Conservation (phyloP, 75 land plant species). For the Pinus taeda region DNA sequence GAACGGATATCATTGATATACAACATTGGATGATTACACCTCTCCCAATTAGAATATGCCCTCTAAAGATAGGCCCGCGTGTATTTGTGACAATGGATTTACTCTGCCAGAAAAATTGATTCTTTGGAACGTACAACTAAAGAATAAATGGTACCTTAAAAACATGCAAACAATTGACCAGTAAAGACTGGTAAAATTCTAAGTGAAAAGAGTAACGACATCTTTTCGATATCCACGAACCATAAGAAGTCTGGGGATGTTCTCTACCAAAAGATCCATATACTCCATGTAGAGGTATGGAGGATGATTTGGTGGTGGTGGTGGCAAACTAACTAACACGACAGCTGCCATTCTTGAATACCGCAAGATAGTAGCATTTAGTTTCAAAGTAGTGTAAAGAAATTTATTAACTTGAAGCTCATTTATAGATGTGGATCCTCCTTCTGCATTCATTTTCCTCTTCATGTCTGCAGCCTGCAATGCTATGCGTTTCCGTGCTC, state of each 20-base stretch:
- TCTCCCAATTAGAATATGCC: too few relatives aligned
- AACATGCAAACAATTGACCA: too few relatives aligned
- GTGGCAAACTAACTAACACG: slow-evolving; percentile 95
- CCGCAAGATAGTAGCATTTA: slow-evolving; percentile 90
- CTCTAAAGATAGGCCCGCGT: too few relatives aligned
- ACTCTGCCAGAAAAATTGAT: too few relatives aligned
- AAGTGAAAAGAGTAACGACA: slow-evolving; percentile 95
- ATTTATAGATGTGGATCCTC: slow-evolving; percentile 45
- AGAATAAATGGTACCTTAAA: too few relatives aligned
- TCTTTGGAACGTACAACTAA: too few relatives aligned
- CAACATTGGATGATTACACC: too few relatives aligned
- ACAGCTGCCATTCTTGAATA: slow-evolving; percentile 98
- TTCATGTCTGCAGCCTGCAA: slow-evolving; percentile 54
- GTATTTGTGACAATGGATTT: too few relatives aligned
- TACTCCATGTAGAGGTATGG: slow-evolving; percentile 97
- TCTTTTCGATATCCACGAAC: slow-evolving; percentile 95
- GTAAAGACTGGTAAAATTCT: slow-evolving; percentile 10
- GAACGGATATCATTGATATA: too few relatives aligned
- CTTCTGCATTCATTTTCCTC: slow-evolving; percentile 39
- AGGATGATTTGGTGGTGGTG: slow-evolving; percentile 92
- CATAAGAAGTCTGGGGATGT: slow-evolving; percentile 92
- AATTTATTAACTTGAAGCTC: slow-evolving; percentile 97
- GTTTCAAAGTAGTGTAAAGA: slow-evolving; percentile 81
- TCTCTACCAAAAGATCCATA: slow-evolving; percentile 94
- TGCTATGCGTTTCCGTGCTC: slow-evolving; percentile 70